A percentile compares a stretch with the other conserved stretches of the same genome.
Evolutionary conservation across 2,329 filamentous ascomycete species (phyloP).

Genomic region (Aspergillus pseudoterreus): DNA sequence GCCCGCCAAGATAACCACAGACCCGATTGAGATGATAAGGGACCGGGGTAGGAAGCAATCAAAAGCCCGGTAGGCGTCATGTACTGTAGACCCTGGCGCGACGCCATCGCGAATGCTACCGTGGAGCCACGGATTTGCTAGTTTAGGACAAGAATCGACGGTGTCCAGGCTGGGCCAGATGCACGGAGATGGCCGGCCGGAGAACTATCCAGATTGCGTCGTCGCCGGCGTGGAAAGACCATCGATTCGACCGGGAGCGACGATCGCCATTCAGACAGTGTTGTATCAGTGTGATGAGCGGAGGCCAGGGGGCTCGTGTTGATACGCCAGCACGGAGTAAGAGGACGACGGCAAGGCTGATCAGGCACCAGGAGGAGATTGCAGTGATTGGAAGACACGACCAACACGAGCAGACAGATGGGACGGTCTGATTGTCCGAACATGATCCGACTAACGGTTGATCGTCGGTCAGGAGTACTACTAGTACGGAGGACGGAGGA

Average conservation of each 20-base stretch:
- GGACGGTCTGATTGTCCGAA: too few species aligned
- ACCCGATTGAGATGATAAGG: background rate
- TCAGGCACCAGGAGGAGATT: background rate
- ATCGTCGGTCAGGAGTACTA: too few species aligned
- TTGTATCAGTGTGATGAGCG: background rate
- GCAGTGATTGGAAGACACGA: background rate
- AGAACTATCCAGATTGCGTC: too few species aligned
- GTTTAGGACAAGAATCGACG: constrained; percentile 11
- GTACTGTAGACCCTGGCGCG: constrained; percentile 1
- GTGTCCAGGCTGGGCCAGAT: background rate
- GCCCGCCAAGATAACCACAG: background rate
- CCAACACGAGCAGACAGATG: too few species aligned
- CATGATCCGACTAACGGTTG: too few species aligned
- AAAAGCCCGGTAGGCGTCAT: background rate
- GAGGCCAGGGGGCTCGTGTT: background rate
- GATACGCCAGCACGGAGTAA: background rate
- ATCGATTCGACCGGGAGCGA: constrained; percentile 5
- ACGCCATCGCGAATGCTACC: constrained; percentile 3
- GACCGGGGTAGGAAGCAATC: background rate
- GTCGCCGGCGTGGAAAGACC: background rate
- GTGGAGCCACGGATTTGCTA: constrained; percentile 11
- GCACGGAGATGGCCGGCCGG: constrained; percentile 5
- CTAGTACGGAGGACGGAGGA: too few species aligned
- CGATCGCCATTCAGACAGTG: constrained; percentile 9
- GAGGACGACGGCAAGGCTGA: background rate